A percentile compares a stretch with the other conserved stretches of the same genome.
phyloP scores from a whole-genome alignment of 768 basidiomycete species.

The Lentinus brumalis region DNA sequence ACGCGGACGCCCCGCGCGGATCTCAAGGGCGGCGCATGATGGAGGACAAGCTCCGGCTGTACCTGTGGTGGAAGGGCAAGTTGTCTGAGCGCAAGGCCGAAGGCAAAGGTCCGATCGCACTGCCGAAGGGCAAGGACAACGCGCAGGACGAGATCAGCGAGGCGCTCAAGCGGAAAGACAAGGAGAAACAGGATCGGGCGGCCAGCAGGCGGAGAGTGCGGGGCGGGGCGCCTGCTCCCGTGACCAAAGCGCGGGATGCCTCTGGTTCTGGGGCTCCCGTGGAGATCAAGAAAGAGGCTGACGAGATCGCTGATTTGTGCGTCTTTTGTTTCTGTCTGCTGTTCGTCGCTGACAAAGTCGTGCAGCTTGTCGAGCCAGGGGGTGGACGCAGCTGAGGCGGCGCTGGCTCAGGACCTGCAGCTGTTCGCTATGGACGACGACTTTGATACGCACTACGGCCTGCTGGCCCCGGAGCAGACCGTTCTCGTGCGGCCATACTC shows the following conservation, averaged over 20 bases:
- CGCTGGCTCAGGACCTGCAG: conserved; percentile 16
- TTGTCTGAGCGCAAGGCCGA: conserved; percentile 40
- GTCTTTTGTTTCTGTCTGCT: conserved; percentile 25
- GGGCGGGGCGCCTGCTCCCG: conserved; percentile 58
- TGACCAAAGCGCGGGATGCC: conserved; percentile 1
- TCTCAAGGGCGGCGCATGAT: conserved; percentile 76
- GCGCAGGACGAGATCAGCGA: conserved; percentile 55
- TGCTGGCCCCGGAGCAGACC: conserved; percentile 76
- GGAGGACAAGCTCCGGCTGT: conserved; percentile 67
- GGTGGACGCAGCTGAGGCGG: conserved; percentile 3
- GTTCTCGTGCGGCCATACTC: conserved; percentile 87
- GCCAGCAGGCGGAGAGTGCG: conserved; percentile 73
- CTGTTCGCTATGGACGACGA: conserved; percentile 44
- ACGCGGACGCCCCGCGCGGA: conserved; percentile 58
- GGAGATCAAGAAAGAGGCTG: conserved; percentile 44
- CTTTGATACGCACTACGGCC: conserved; percentile 79
- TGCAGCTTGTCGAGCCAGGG: conserved; percentile 31
- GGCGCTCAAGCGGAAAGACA: conserved; percentile 78
- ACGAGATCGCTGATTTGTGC: conserved; percentile 61
- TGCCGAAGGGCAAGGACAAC: conserved; percentile 27
- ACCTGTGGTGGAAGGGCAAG: conserved; percentile 82
- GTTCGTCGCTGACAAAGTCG: background rate
- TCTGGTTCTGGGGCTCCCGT: conserved; percentile 15
- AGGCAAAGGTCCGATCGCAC: conserved; percentile 30
- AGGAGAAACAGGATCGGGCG: conserved; percentile 55